Conservation (phyloP, 2,329 filamentous ascomycete genomes). For the Penicillium sp. region DNA sequence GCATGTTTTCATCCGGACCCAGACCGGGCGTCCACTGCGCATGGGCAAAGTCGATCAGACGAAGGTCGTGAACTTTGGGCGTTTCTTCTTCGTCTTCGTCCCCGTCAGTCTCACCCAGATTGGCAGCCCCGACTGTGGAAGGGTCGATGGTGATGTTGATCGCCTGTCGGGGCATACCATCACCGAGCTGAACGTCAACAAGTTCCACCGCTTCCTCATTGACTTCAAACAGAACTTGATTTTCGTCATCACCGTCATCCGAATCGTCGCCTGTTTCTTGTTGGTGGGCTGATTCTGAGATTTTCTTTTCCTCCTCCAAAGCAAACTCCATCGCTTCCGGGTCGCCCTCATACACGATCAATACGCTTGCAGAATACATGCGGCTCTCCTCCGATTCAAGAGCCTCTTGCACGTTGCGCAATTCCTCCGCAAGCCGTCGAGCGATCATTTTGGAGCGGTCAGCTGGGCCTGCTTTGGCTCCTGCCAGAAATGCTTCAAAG, state of each 20-base stretch:
- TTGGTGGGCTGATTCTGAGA: conserved; percentile 19
- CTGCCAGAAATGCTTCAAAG: conserved; percentile 53
- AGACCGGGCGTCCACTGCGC: conserved; percentile 74
- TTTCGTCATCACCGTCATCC: conserved; percentile 24
- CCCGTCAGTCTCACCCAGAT: conserved; percentile 40
- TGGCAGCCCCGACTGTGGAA: conserved; percentile 38
- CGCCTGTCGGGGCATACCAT: conserved; percentile 25
- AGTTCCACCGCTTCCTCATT: conserved; percentile 28
- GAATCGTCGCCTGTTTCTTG: conserved; percentile 28
- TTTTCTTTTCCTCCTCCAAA: conserved; percentile 41
- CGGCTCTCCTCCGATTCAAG: conserved; percentile 55
- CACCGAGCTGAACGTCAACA: conserved; percentile 25
- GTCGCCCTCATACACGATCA: conserved; percentile 63
- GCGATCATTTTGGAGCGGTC: conserved; percentile 43
- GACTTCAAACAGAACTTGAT: conserved; percentile 26
- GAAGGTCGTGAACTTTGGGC: conserved; percentile 69
- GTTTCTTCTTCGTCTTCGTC: conserved; percentile 47
- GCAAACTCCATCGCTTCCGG: conserved; percentile 48
- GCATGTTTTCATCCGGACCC: conserved; percentile 78
- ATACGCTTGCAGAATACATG: conserved; percentile 61
- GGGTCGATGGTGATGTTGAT: conserved; percentile 34
- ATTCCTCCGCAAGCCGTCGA: conserved; percentile 35
- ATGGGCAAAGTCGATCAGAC: conserved; percentile 96
- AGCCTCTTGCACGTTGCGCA: conserved; percentile 43
- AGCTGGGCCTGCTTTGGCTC: conserved; percentile 35